Conservation (phyloP, 1,284 basidiomycete species). For the Bothia castanella region DNA sequence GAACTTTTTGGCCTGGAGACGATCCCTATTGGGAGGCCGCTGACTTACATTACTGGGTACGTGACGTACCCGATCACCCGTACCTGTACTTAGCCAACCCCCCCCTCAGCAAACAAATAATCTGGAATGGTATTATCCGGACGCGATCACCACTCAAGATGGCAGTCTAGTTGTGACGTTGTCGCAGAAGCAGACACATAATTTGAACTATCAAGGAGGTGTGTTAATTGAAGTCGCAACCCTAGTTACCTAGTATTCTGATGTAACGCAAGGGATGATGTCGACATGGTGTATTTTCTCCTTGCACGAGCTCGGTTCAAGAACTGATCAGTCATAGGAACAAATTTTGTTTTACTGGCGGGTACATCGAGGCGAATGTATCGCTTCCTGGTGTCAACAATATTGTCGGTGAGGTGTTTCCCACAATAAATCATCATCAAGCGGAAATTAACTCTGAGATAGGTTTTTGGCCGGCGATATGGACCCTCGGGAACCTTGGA, state of each 20-base stretch:
- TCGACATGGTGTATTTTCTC: slow-evolving; percentile 30
- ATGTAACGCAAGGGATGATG: slow-evolving; percentile 35
- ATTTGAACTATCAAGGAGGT: slow-evolving; percentile 59
- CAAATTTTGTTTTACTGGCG: slow-evolving; percentile 77
- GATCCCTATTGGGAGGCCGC: slow-evolving; percentile 78
- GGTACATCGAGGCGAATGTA: slow-evolving; percentile 58
- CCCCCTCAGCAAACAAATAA: slow-evolving; percentile 42
- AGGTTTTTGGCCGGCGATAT: slow-evolving; percentile 58
- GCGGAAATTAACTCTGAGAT: slow-evolving; percentile 15
- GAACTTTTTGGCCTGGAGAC: slow-evolving; percentile 67
- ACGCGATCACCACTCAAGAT: slow-evolving; percentile 59
- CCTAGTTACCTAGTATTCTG: slow-evolving; percentile 1
- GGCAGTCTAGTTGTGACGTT: slow-evolving; percentile 69
- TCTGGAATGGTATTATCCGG: slow-evolving; percentile 66
- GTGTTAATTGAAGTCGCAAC: slow-evolving; percentile 20
- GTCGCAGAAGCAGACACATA: slow-evolving; percentile 48
- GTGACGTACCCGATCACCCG: slow-evolving; percentile 15
- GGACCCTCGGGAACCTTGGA: slow-evolving; percentile 67
- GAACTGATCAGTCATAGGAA: slow-evolving; percentile 43
- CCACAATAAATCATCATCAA: background rate
- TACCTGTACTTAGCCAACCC: slow-evolving; percentile 45
- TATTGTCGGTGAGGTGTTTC: slow-evolving; percentile 42
- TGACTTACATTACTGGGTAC: slow-evolving; percentile 57
- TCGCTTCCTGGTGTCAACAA: slow-evolving; percentile 63
- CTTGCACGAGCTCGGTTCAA: background rate